Base-by-base conservation (phyloP, 306 rosid genomes). In the Fragaria iinumae region DNA sequence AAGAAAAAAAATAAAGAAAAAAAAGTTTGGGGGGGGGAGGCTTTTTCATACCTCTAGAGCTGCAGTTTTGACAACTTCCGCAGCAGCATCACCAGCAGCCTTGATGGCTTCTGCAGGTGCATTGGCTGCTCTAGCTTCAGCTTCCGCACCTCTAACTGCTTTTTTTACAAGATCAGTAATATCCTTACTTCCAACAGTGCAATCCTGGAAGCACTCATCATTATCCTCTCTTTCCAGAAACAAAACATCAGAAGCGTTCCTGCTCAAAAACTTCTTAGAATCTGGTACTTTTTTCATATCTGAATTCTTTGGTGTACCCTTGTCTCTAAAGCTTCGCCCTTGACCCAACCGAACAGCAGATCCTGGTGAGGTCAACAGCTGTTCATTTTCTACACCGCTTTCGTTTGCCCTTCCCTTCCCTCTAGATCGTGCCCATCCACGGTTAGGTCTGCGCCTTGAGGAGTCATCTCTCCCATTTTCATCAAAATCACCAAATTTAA, bases 81-180 rank as follows among this genome's bases (percentile, higher is more conserved):
- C 99, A 76, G 98, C 99, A 79, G 96, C 93, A 86, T 91, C 99
- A 67, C 97, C 98, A 49, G 97, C 99, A 69, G 96, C 97, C 83
- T 87, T 92, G 32, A 93, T 86, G 55, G 99, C 99, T 80, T 96
- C 99, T 71, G 72, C 96, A 79, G 98, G 97, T 63, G 99, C 98
- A 89, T 84, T 81, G 71, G 92, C 99, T 76, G 98, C 86, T 72
- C 96, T 86, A 8, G 99, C 99, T 86, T 92, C 98, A 73, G 91
- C 96, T 86, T 96, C 96, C 1, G 99, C 98, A 41, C 98, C 89
- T 82, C 74, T 84, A 70, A 96, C 96, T 41, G 98, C 99, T 83
- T 87, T 93, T 83, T 81, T 93, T 17, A 93, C 98, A 45, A 88
- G 74, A 82, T 91, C 90, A 14, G 89, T 83, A 50, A 96, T 84